A percentile compares a stretch with the other conserved stretches of the same genome.
phyloP scores from a whole-genome alignment of 2,329 filamentous ascomycete species.

The Exophiala bonariae region DNA sequence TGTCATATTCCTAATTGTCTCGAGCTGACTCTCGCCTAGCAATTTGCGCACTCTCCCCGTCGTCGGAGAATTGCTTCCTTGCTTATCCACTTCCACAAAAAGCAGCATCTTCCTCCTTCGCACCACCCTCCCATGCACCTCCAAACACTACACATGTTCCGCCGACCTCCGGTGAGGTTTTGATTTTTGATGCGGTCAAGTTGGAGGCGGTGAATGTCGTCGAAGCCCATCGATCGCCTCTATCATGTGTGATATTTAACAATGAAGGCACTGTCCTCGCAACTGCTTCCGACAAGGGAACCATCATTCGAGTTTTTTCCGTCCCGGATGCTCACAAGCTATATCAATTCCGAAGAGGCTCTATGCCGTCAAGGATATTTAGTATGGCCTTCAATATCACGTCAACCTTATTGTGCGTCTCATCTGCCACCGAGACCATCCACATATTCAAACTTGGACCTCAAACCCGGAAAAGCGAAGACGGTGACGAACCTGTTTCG shows the following conservation, averaged over 20 bases:
- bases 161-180: conserved; percentile 85
- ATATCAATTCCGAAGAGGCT: conserved; percentile 92
- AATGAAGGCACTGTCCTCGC: conserved; percentile 88
- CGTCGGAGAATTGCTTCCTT: conserved; percentile 92
- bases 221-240: conserved; percentile 86
- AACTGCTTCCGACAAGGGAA: conserved; percentile 95
- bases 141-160: conserved; percentile 75
- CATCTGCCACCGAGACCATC: conserved; percentile 92
- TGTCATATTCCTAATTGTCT: not conserved
- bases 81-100: conserved; percentile 84
- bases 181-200: conserved; percentile 87
- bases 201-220: conserved; percentile 93
- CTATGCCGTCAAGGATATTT: conserved; percentile 92
- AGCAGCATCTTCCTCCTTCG: conserved; percentile 51
- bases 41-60: conserved; percentile 89
- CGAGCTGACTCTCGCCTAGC: conserved; percentile 46
- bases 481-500: conserved; percentile 21
- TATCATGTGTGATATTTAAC: conserved; percentile 89
- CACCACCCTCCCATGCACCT: conserved; percentile 77
- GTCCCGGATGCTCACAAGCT: conserved; percentile 88
- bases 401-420: conserved; percentile 90
- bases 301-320: conserved; percentile 93
- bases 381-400: conserved; percentile 99
- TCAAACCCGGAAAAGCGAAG: conserved; percentile 11
- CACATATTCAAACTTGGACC: conserved; percentile 84